phyloP scores from a whole-genome alignment of 495 filamentous ascomycete genomes.

The Aspergillus cristatus region DNA sequence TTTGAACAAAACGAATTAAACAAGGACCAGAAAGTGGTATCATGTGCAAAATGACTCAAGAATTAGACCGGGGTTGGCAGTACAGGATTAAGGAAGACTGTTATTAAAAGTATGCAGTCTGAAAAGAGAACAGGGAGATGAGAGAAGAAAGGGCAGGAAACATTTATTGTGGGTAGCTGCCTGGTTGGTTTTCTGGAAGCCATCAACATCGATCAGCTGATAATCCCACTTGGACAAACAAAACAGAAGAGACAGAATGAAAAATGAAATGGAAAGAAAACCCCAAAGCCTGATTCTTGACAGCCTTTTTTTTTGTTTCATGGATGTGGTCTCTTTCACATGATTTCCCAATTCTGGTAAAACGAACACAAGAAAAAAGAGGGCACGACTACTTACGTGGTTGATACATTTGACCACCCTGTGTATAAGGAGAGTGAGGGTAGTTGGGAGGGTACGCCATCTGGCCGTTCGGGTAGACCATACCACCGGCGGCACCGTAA shows the following conservation, averaged over 20 bases:
- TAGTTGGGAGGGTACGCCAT: constrained; percentile 63
- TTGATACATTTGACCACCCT: constrained; percentile 66
- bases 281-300: too few species aligned
- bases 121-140: constrained; percentile 9
- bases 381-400: constrained; percentile 50
- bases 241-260: constrained; percentile 12
- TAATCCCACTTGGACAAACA: constrained; percentile 7
- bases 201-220: constrained; percentile 22
- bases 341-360: constrained; percentile 14
- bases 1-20: constrained; percentile 22
- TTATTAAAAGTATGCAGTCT: constrained; percentile 28
- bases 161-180: constrained; percentile 38
- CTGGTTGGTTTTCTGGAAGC: constrained; percentile 34
- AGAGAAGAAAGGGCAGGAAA: constrained; percentile 2
- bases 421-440: constrained; percentile 68
- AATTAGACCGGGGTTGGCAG: constrained; percentile 27
- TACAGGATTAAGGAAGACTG: constrained; percentile 32
- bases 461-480: constrained; percentile 54
- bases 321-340: constrained; percentile 2
- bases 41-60: constrained; percentile 29
- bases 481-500: constrained; percentile 50
- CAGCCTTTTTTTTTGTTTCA: constrained; percentile 2
- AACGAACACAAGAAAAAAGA: constrained; percentile 19
- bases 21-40: constrained; percentile 35
- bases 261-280: background rate